Evolutionary conservation across 2,329 filamentous ascomycete genomes (phyloP), one percentile per base, ranked within the genome.

Genomic region (Teratosphaeria nubilosa): DNA sequence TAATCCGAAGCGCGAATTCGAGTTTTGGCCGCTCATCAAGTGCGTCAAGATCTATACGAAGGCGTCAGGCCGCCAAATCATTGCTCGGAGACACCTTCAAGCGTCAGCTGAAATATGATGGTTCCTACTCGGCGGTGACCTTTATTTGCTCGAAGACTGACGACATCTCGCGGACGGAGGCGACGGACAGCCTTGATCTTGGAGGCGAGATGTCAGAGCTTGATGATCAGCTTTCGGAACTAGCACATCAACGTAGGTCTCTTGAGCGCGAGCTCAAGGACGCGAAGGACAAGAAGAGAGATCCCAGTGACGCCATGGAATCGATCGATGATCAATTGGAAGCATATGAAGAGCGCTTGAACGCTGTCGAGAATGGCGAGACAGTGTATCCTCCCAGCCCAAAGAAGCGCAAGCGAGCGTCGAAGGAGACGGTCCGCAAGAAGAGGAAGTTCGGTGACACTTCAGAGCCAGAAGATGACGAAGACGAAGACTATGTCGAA

Each of bases 61-160:
- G 65, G 73, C 79, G 0, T 68, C 75, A 83, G 64, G 76, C 79
- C 1, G 82, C 82, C 0, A 80, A 81, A 58, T 76, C 74, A 0
- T 70, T 86, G 1, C 71, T 86, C 7, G 82, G 81, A 0, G 75
- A 82, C 20, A 75, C 76, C 0, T 84, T 84, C 71, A 82, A 80
- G 64, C 74, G 78, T 0, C 83, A 86, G 62, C 70, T 86, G 2
- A 80, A 83, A 58, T 81, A 81, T 63, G 83, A 86, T 59, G 79
- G 80, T 1, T 76, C 73, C 0, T 81, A 81, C 56, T 76, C 72
- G 6, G 74, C 72, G 1, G 74, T 85, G 2, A 84, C 81, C 0
- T 86, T 86, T 59, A 81, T 86, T 14, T 86, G 83, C 64, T 80
- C 77, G 16, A 86, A 86, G 65, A 83, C 81, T 0, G 84, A 86